A percentile compares a stretch with the other conserved stretches of the same genome.
Evolutionary conservation across 2,329 filamentous ascomycete genomes (phyloP).

Genomic region (Sporothrix globosa): DNA sequence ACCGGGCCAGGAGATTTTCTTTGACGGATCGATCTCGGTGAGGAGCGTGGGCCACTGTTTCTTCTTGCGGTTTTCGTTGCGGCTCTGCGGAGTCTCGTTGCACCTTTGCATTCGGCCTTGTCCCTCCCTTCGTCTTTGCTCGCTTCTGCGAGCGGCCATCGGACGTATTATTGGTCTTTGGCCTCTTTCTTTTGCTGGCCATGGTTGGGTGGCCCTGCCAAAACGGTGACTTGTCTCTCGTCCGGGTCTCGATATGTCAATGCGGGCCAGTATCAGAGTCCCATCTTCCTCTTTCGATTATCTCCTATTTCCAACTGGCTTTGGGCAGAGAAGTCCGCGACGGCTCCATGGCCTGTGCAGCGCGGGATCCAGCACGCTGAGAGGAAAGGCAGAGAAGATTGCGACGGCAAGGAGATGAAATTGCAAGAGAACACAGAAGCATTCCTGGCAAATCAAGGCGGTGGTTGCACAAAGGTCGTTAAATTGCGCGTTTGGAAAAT

Average conservation of each 20-base stretch:
- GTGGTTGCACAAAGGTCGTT: slow-evolving; percentile 8
- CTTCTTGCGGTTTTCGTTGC: not conserved
- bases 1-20: slow-evolving; percentile 68
- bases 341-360: not conserved
- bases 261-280: not conserved
- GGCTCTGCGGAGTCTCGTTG: not conserved
- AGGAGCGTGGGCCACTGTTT: not conserved
- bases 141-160: not conserved
- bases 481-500: slow-evolving; percentile 6
- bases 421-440: slow-evolving; percentile 15
- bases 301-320: not conserved
- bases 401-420: not conserved
- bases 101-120: not conserved
- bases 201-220: not conserved
- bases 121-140: not conserved
- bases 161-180: not conserved
- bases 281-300: no score
- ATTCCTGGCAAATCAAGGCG: slow-evolving; percentile 21
- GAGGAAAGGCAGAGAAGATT: not conserved
- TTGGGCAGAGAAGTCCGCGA: not conserved
- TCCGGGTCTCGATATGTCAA: not conserved
- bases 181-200: slow-evolving; percentile 8
- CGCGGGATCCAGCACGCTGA: not conserved
- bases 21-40: slow-evolving; percentile 36
- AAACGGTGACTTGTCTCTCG: not conserved